These are phyloP conservation scores for Geranium incanum DNA, from an alignment of 441 rosid species.

Conservation along the genomic window DNA sequence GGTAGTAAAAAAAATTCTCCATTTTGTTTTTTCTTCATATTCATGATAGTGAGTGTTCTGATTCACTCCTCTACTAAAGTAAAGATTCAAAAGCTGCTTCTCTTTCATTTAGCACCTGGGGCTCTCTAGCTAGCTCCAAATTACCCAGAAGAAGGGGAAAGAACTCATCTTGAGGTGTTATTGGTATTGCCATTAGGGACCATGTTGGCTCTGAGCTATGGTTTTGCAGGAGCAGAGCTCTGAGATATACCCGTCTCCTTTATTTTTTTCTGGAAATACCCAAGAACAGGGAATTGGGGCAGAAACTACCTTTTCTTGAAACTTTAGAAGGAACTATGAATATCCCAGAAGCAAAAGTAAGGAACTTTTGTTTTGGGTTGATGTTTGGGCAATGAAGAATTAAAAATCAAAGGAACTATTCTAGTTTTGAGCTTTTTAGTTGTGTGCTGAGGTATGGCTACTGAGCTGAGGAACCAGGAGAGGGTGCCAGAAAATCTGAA, in stretches of 20 bases:
- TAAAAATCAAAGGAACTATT: background rate
- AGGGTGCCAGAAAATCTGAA: constrained; percentile 44
- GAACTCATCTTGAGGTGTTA: background rate
- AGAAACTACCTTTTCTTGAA: constrained; percentile 11
- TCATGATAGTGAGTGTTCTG: constrained; percentile 23
- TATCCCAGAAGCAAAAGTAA: constrained; percentile 12
- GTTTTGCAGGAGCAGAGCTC: background rate
- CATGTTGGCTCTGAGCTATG: constrained; percentile 3
- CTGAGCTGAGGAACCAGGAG: constrained; percentile 29
- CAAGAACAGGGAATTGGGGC: constrained; percentile 9
- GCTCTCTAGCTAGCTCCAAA: constrained; percentile 2
- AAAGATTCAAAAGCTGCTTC: constrained; percentile 9
- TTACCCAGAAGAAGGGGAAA: background rate
- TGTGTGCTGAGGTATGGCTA: constrained; percentile 13
- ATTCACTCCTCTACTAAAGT: background rate
- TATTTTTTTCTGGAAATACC: constrained; percentile 10
- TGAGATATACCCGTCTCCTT: constrained; percentile 13
- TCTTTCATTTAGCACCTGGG: constrained; percentile 7
- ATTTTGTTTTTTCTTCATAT: background rate
- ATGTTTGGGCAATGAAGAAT: constrained; percentile 12
- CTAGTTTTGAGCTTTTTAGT: constrained; percentile 3
- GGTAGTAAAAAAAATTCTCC: background rate
- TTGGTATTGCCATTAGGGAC: background rate
- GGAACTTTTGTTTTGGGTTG: constrained; percentile 6
- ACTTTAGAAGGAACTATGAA: constrained; percentile 10